These are phyloP conservation scores for Ophiostoma piceae DNA, from an alignment of 2,329 filamentous ascomycete species.

Conservation along the genomic window DNA sequence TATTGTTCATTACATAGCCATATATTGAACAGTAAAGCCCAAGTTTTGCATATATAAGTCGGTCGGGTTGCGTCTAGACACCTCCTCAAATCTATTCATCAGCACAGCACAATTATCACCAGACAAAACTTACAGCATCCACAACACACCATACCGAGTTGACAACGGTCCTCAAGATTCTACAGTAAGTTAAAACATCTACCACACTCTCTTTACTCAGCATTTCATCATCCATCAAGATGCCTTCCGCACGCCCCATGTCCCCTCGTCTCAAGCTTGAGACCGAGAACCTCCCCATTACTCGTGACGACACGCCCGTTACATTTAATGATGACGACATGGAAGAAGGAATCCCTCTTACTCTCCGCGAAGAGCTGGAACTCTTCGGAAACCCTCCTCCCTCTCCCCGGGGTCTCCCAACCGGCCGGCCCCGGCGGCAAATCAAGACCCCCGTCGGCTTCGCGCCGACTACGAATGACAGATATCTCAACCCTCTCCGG, in stretches of 20 bases:
- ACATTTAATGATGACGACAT: neutral
- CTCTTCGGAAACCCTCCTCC: neutral
- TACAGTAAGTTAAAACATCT: neutral
- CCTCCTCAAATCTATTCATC: neutral
- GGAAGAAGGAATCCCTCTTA: neutral
- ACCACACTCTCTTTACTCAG: neutral
- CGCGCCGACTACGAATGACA: constrained; percentile 1
- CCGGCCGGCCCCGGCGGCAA: neutral
- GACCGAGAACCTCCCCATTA: neutral
- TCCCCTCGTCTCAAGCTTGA: neutral
- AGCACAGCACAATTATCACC: neutral
- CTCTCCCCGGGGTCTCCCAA: neutral
- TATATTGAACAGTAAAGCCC: neutral
- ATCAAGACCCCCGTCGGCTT: constrained; percentile 1
- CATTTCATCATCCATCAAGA: neutral
- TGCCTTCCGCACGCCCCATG: neutral
- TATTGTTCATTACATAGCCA: neutral
- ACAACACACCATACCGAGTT: neutral
- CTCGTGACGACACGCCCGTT: neutral
- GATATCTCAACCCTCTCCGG: neutral
- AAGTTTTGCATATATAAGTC: neutral
- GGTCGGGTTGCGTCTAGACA: neutral
- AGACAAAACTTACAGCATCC: neutral
- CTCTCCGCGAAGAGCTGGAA: neutral
- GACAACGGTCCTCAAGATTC: neutral